These are phyloP conservation scores for Ceriops tagal DNA, from an alignment of 345 rosid genomes.

Conservation along the genomic window DNA sequence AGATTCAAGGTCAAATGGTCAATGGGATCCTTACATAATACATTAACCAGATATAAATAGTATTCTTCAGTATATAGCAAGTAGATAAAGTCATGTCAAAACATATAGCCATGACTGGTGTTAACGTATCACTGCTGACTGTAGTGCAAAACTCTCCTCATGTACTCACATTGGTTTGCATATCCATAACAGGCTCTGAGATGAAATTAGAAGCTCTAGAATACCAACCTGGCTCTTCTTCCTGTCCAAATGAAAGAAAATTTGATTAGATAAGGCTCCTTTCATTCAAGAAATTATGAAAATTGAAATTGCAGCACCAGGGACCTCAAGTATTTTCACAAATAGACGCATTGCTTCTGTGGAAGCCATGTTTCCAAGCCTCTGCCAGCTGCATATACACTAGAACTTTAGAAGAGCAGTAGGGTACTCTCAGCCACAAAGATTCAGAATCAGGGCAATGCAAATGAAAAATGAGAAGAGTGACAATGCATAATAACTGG, in stretches of 20 bases:
- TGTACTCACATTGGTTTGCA: slow-evolving; percentile 62
- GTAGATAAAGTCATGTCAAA: too few relatives aligned
- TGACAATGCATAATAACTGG: not conserved
- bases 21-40: too few relatives aligned
- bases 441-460: not conserved
- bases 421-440: not conserved
- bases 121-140: not conserved
- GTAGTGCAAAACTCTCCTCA: not conserved
- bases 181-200: slow-evolving; percentile 63
- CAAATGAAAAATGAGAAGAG: not conserved
- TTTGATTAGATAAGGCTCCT: slow-evolving; percentile 9
- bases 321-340: slow-evolving; percentile 97
- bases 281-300: slow-evolving; percentile 12
- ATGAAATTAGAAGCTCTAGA: slow-evolving; percentile 75
- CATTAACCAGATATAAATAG: too few relatives aligned
- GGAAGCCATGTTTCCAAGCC: slow-evolving; percentile 85
- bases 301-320: slow-evolving; percentile 15
- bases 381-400: slow-evolving; percentile 76
- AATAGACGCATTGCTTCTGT: slow-evolving; percentile 99
- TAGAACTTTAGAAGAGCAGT: slow-evolving; percentile 1
- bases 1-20: too few relatives aligned
- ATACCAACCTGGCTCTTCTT: slow-evolving; percentile 98
- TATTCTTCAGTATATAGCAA: too few relatives aligned
- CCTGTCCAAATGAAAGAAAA: slow-evolving; percentile 41
- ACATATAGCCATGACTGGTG: too few relatives aligned